phyloP scores from a whole-genome alignment of 345 rosid species.

The Schrenkiella parvula region DNA sequence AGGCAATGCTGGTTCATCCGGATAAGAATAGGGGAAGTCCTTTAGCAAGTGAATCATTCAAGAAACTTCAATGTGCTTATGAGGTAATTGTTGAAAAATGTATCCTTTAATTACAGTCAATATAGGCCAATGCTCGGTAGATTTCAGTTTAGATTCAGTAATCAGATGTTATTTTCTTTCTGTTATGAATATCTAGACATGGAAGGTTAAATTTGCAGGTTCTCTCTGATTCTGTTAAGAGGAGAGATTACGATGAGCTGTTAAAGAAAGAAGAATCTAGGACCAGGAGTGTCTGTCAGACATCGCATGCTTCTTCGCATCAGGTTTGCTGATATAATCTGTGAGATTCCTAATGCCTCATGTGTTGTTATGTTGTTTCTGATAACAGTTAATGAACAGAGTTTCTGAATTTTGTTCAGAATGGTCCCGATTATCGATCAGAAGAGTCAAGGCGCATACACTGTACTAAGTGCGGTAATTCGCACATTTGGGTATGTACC shows the following conservation, averaged over 20 bases:
- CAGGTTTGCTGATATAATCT: slow-evolving; percentile 45
- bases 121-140: neutral
- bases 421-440: slow-evolving; percentile 52
- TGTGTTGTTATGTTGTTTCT: neutral
- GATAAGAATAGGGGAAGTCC: slow-evolving; percentile 96
- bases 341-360: neutral
- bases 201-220: slow-evolving; percentile 41
- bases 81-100: slow-evolving; percentile 49
- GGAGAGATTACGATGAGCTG: slow-evolving; percentile 92
- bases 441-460: slow-evolving; percentile 98
- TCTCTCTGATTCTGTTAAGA: slow-evolving; percentile 81
- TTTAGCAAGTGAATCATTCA: slow-evolving; percentile 91
- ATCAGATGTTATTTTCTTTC: neutral
- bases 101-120: neutral
- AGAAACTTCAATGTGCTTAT: slow-evolving; percentile 94
- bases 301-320: slow-evolving; percentile 42
- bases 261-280: slow-evolving; percentile 73
- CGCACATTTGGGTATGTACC: slow-evolving; percentile 97
- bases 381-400: neutral
- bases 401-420: slow-evolving; percentile 36
- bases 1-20: slow-evolving; percentile 99
- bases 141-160: neutral
- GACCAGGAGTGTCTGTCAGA: slow-evolving; percentile 65
- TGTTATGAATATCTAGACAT: neutral
- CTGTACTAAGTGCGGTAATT: slow-evolving; percentile 87